Percentiles rank a stretch among this genome's conserved stretches.
phyloP scores from a whole-genome alignment of 2,329 filamentous ascomycete species.

The Bisporella sp. region DNA sequence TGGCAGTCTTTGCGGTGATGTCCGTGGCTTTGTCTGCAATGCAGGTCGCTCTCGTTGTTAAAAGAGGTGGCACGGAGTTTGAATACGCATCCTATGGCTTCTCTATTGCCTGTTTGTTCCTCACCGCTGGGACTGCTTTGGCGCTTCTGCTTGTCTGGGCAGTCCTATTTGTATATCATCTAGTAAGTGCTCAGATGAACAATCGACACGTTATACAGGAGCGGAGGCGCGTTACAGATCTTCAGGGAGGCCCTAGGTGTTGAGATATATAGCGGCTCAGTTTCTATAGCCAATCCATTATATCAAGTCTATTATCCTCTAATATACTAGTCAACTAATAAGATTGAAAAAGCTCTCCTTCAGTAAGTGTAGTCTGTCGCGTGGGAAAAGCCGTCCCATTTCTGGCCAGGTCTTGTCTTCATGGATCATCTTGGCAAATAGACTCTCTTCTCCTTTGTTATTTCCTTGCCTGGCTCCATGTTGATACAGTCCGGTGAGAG shows the following conservation, averaged over 20 bases:
- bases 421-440: background rate
- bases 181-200: constrained; percentile 5
- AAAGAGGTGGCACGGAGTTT: constrained; percentile 8
- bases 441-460: background rate
- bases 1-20: constrained; percentile 35
- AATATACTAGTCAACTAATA: too few species aligned
- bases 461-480: background rate
- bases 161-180: constrained; percentile 9
- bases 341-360: background rate
- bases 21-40: constrained; percentile 40
- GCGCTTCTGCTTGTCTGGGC: constrained; percentile 6
- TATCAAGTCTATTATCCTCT: too few species aligned
- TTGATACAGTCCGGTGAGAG: background rate
- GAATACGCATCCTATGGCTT: constrained; percentile 9
- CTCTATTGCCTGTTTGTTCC: constrained; percentile 6
- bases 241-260: constrained; percentile 1
- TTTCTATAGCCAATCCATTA: too few species aligned
- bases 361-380: background rate
- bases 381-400: background rate
- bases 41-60: constrained; percentile 38
- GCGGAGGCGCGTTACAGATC: constrained; percentile 6
- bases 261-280: background rate
- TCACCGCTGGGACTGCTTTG: constrained; percentile 3
- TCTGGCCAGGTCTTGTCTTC: background rate
- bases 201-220: constrained; percentile 5